Evolutionary conservation across 2,329 filamentous ascomycete species (phyloP).

Genomic region (Trichoderma sp.): DNA sequence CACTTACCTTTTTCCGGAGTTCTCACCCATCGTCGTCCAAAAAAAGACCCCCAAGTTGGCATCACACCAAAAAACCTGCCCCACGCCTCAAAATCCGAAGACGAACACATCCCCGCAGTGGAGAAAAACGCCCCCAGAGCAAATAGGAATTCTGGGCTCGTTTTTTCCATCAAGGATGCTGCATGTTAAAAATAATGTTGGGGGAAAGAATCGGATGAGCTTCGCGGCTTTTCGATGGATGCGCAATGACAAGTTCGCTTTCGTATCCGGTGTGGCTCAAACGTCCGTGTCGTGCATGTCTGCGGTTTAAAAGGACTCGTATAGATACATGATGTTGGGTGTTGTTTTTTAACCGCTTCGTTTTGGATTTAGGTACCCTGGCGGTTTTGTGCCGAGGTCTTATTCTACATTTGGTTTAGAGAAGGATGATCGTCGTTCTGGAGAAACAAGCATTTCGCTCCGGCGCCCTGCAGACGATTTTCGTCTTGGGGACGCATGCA

Average conservation of each 20-base stretch:
- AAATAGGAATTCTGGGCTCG: not conserved
- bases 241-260: not conserved
- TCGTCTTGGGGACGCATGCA: constrained; percentile 1
- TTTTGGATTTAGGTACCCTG: not conserved
- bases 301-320: not conserved
- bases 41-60: not conserved
- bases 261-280: not conserved
- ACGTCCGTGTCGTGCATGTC: not conserved
- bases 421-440: not conserved
- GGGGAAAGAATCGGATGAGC: not conserved
- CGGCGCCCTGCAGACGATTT: not conserved
- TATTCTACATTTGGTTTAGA: not conserved
- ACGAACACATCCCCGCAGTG: constrained; percentile 10
- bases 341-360: not conserved
- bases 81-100: not conserved
- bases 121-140: not conserved
- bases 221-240: not conserved
- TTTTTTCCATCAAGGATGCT: not conserved
- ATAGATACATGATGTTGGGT: not conserved
- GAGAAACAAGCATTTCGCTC: not conserved
- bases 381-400: not conserved
- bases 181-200: not conserved
- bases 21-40: not conserved
- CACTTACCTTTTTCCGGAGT: not conserved
- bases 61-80: not conserved